Evolutionary conservation across 2,329 filamentous ascomycete species (phyloP).

Genomic region (Hypoxylon sp.): DNA sequence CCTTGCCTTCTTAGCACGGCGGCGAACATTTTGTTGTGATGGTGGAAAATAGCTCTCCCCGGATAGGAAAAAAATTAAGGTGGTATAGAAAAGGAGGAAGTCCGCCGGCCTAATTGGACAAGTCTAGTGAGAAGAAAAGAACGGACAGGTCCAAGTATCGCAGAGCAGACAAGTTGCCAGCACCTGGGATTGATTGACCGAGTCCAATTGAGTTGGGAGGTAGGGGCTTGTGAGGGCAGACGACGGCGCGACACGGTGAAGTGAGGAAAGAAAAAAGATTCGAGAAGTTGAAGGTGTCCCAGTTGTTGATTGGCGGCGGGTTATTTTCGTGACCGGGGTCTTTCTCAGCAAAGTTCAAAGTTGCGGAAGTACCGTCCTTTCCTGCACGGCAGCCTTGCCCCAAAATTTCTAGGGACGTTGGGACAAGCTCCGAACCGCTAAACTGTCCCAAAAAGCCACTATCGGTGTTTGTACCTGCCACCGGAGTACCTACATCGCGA

Average conservation of each 20-base stretch:
- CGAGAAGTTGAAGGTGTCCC: conserved; percentile 43
- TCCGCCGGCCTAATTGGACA: conserved; percentile 41
- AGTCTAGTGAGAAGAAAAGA: conserved; percentile 20
- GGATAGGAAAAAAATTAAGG: conserved; percentile 26
- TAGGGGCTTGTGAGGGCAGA: conserved; percentile 12
- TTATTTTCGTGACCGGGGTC: conserved; percentile 43
- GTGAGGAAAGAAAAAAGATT: conserved; percentile 49
- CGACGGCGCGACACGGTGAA: conserved; percentile 40
- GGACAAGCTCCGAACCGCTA: conserved; percentile 39
- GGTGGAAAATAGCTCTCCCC: conserved; percentile 42
- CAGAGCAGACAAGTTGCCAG: conserved; percentile 42
- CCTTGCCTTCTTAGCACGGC: conserved; percentile 73
- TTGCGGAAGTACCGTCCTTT: neutral
- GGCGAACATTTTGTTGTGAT: conserved; percentile 66
- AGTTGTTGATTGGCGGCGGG: conserved; percentile 45
- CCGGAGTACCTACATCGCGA: conserved; percentile 3
- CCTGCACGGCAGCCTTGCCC: conserved; percentile 33
- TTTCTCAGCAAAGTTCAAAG: conserved; percentile 37
- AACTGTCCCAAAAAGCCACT: conserved; percentile 7
- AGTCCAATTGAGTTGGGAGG: conserved; percentile 46
- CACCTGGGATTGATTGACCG: conserved; percentile 39
- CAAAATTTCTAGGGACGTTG: conserved; percentile 43
- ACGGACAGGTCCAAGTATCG: conserved; percentile 39
- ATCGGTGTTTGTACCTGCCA: neutral
- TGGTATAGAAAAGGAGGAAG: conserved; percentile 35